phyloP scores from a whole-genome alignment of 805 yeast genomes.

The Ogataea ganodermae region DNA sequence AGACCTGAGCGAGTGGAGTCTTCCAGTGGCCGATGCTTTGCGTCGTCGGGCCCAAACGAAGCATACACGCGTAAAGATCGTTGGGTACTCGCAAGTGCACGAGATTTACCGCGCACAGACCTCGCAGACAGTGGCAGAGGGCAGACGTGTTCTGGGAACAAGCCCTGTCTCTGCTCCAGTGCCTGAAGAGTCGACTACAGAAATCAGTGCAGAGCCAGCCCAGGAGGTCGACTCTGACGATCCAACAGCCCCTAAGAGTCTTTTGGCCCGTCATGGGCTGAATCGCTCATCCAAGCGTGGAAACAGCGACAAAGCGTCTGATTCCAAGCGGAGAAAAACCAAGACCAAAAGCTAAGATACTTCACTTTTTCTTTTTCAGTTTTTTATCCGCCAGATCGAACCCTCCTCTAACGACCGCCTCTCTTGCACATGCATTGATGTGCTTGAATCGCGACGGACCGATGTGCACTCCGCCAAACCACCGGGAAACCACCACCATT shows the following conservation, averaged over 20 bases:
- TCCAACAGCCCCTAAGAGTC: constrained; percentile 3
- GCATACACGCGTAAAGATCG: constrained; percentile 21
- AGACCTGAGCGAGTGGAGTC: constrained; percentile 58
- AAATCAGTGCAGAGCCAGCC: not conserved
- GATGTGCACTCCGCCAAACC: constrained; percentile 90
- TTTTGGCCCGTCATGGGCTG: constrained; percentile 5
- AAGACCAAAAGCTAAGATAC: constrained; percentile 16
- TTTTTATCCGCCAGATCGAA: constrained; percentile 38
- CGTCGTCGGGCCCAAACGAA: constrained; percentile 24
- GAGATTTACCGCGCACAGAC: constrained; percentile 12
- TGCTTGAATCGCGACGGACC: constrained; percentile 96
- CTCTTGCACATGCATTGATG: constrained; percentile 85
- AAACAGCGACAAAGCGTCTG: constrained; percentile 5
- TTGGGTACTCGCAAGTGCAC: constrained; percentile 34
- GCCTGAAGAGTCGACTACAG: not conserved
- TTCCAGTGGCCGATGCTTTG: constrained; percentile 37
- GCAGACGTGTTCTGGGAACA: constrained; percentile 28
- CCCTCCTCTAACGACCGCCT: constrained; percentile 71
- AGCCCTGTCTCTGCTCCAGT: not conserved
- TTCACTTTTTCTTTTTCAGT: constrained; percentile 34
- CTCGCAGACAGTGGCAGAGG: constrained; percentile 13
- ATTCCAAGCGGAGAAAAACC: constrained; percentile 6
- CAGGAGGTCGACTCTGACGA: not conserved
- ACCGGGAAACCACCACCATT: constrained; percentile 82
- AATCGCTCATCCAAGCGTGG: constrained; percentile 4